Evolutionary conservation across 768 basidiomycete genomes (phyloP).

Genomic region (Rubroboletus satanas): DNA sequence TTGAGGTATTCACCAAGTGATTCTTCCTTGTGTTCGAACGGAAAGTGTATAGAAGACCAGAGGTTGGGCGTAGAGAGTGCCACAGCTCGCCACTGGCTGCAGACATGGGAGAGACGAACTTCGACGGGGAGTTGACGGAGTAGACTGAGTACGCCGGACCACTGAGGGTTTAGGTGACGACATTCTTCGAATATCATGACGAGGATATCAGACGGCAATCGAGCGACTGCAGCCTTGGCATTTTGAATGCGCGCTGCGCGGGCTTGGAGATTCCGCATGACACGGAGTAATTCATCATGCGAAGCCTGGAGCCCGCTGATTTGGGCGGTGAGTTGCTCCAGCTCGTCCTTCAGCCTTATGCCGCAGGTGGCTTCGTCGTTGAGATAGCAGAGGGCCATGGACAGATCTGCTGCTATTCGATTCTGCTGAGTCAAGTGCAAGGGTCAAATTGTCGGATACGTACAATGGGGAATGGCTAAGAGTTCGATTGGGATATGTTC

Average conservation of each 20-base stretch:
- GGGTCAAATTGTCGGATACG: constrained; percentile 3
- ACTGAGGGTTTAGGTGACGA: constrained; percentile 30
- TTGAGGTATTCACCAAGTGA: constrained; percentile 31
- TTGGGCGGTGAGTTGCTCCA: constrained; percentile 25
- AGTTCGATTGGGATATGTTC: constrained; percentile 20
- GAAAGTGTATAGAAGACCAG: constrained; percentile 34
- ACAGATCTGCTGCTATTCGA: constrained; percentile 4
- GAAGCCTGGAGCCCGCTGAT: constrained; percentile 28
- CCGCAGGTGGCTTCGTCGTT: constrained; percentile 10
- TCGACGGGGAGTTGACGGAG: constrained; percentile 33
- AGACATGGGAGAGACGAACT: constrained; percentile 34
- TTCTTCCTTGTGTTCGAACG: constrained; percentile 28
- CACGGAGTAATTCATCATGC: constrained; percentile 26
- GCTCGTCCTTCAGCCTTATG: constrained; percentile 17
- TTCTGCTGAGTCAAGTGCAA: constrained; percentile 3
- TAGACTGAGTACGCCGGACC: constrained; percentile 30
- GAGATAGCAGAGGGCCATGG: constrained; percentile 28
- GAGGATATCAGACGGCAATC: constrained; percentile 31
- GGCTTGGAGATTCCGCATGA: constrained; percentile 26
- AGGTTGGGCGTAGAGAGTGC: constrained; percentile 33
- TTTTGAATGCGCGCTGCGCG: constrained; percentile 32
- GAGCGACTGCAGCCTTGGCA: constrained; percentile 26
- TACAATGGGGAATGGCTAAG: constrained; percentile 20
- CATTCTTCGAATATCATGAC: constrained; percentile 32
- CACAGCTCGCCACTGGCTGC: constrained; percentile 33